Conservation (phyloP, 2,329 filamentous ascomycete species). For the Aspergillus flavus region DNA sequence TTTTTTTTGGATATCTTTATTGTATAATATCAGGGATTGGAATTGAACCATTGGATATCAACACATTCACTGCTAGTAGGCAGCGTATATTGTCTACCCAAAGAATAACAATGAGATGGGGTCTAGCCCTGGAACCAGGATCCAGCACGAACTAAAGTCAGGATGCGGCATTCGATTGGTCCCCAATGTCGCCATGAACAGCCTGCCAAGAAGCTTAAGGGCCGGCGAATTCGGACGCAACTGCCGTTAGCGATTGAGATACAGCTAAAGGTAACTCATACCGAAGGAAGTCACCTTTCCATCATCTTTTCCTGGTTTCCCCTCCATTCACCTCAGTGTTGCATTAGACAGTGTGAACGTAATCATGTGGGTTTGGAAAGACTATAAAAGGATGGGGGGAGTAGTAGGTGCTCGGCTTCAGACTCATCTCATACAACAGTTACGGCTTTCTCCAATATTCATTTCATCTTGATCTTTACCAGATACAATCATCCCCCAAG, state of each 20-base stretch:
- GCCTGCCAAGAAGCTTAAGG: background rate
- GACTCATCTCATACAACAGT: background rate
- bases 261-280: background rate
- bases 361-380: background rate
- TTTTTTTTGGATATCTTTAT: conserved; percentile 9
- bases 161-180: background rate
- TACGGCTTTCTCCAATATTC: background rate
- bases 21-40: background rate
- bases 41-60: background rate
- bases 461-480: background rate
- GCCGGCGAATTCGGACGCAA: background rate
- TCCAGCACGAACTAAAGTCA: background rate
- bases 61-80: background rate
- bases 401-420: background rate
- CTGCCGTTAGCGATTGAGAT: background rate
- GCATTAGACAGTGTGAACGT: background rate
- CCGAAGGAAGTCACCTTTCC: background rate
- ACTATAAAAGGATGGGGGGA: background rate
- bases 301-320: background rate
- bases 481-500: background rate
- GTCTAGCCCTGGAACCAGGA: background rate
- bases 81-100: too few species aligned
- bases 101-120: background rate
- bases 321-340: background rate
- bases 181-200: background rate